Percentiles rank a stretch among this genome's conserved stretches.
These are phyloP conservation scores for Nicotiana sylvestris DNA, from an alignment of 257 asterid genomes.

Conservation along the genomic window DNA sequence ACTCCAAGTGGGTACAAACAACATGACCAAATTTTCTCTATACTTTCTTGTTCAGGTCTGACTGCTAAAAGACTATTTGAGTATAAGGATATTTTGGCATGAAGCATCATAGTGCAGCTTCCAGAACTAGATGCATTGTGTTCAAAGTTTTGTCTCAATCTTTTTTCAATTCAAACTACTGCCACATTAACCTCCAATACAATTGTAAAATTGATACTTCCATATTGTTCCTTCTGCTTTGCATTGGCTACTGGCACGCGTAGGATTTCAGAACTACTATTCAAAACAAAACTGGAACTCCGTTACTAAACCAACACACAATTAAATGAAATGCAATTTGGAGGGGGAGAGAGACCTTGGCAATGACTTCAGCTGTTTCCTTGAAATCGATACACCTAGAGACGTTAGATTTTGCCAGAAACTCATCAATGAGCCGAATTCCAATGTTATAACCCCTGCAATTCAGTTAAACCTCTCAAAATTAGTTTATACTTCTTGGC, in stretches of 20 bases:
- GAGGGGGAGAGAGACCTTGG: conserved; percentile 50
- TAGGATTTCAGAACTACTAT: neutral
- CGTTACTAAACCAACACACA: neutral
- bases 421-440: conserved; percentile 79
- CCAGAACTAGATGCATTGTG: neutral
- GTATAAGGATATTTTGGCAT: neutral
- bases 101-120: neutral
- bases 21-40: neutral
- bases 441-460: conserved; percentile 94
- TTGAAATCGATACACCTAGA: conserved; percentile 87
- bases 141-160: neutral
- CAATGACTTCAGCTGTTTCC: conserved; percentile 97
- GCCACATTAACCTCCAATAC: neutral
- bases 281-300: neutral
- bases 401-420: conserved; percentile 85
- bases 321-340: neutral
- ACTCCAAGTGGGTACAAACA: neutral
- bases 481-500: neutral
- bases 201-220: neutral
- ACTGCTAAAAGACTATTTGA: neutral
- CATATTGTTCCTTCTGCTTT: neutral
- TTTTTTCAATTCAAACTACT: neutral
- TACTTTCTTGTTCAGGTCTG: neutral
- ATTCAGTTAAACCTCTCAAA: conserved; percentile 4
- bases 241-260: neutral